Conservation (phyloP, 1,284 basidiomycete species). For the Cryptococcus maquisensis region DNA sequence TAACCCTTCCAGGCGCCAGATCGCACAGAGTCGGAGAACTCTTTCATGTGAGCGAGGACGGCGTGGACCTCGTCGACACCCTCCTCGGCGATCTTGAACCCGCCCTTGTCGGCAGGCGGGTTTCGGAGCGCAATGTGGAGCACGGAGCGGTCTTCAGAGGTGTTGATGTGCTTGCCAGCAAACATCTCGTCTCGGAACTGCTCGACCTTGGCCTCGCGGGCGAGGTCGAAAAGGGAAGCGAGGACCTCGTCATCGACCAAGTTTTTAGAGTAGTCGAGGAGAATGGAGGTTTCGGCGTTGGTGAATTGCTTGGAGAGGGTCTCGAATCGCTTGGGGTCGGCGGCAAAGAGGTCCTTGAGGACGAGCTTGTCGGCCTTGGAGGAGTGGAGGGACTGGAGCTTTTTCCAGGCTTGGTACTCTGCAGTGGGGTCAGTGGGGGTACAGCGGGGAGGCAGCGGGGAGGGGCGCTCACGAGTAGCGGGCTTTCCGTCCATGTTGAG, state of each 20-base stretch:
- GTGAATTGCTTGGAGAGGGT: slow-evolving; percentile 79
- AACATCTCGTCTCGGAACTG: slow-evolving; percentile 88
- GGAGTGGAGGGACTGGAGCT: slow-evolving; percentile 81
- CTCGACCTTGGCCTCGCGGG: slow-evolving; percentile 82
- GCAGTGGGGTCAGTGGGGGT: not conserved
- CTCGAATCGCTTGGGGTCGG: slow-evolving; percentile 78
- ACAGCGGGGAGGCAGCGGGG: not conserved
- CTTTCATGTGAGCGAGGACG: slow-evolving; percentile 86
- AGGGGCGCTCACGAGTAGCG: slow-evolving; percentile 32
- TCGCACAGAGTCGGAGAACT: slow-evolving; percentile 80
- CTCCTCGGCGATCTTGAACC: slow-evolving; percentile 64
- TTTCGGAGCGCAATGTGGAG: slow-evolving; percentile 92
- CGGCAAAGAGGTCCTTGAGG: slow-evolving; percentile 84
- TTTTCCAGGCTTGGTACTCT: slow-evolving; percentile 88
- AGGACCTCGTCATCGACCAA: slow-evolving; percentile 84
- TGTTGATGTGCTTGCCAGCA: slow-evolving; percentile 94
- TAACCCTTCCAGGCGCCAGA: slow-evolving; percentile 92
- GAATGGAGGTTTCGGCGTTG: slow-evolving; percentile 67
- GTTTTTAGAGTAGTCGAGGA: slow-evolving; percentile 97
- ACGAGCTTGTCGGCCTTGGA: slow-evolving; percentile 68
- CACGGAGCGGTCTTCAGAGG: slow-evolving; percentile 93
- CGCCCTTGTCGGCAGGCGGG: slow-evolving; percentile 56
- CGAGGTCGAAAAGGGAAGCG: slow-evolving; percentile 69
- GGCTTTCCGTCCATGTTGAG: slow-evolving; percentile 40
- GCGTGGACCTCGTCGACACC: slow-evolving; percentile 75